Conservation (phyloP, 306 rosid species). For the Cyclanthera cordifolia region DNA sequence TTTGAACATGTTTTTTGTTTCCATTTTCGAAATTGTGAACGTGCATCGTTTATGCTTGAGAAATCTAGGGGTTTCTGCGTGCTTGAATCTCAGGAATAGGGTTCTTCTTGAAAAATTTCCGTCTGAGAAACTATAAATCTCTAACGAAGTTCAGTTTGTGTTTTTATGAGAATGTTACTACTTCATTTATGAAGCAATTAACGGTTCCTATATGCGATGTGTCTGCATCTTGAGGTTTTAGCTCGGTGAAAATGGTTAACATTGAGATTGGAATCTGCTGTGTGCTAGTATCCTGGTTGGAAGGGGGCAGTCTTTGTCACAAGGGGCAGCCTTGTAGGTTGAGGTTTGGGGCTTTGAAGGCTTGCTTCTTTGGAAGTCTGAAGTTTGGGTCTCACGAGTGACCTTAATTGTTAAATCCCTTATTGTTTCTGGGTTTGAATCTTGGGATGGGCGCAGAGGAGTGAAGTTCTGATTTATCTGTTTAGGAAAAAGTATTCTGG, state of each 20-base stretch:
- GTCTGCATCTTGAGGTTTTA: neutral
- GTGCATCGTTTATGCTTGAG: neutral
- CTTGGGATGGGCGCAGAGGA: no score
- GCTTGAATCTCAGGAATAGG: neutral
- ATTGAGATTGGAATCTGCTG: neutral
- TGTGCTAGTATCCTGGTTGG: neutral
- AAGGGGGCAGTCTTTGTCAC: no score
- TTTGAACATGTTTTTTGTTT: neutral
- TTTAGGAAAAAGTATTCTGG: no score
- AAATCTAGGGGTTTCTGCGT: neutral
- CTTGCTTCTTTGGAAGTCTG: no score
- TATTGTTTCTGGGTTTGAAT: no score
- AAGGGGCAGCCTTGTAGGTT: no score
- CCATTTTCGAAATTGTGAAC: neutral
- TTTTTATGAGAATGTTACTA: neutral
- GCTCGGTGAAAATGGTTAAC: neutral
- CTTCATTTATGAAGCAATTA: neutral
- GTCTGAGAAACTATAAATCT: neutral
- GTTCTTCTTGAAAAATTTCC: neutral
- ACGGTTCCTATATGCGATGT: neutral
- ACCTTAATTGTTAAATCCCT: no score
- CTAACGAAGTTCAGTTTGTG: neutral
- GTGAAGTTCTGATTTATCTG: no score
- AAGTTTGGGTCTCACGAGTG: no score
- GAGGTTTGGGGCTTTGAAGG: no score